phyloP scores from a whole-genome alignment of 2,329 filamentous ascomycete species.

The Fusarium pilosicola region DNA sequence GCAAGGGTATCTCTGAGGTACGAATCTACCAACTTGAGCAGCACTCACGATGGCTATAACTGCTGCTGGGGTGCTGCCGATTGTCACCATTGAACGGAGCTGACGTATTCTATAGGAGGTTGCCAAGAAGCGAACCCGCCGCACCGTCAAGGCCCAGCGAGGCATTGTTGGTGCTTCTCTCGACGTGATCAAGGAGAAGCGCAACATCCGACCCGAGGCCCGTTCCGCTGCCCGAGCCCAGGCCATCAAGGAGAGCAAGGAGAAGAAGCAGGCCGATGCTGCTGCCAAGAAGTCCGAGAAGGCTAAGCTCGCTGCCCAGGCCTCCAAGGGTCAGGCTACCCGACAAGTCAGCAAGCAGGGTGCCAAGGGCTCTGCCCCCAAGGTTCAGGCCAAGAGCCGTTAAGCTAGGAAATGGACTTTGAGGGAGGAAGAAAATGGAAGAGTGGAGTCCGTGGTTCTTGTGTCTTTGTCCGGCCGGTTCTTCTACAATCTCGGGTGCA shows the following conservation, averaged over 20 bases:
- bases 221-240: constrained; percentile 87
- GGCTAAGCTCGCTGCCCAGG: constrained; percentile 85
- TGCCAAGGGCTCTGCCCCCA: constrained; percentile 86
- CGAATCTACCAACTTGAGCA: constrained; percentile 50
- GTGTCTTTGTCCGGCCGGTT: constrained; percentile 56
- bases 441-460: constrained; percentile 55
- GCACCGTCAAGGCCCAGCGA: constrained; percentile 98
- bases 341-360: constrained; percentile 97
- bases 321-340: constrained; percentile 79
- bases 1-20: constrained; percentile 99
- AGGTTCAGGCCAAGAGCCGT: constrained; percentile 87
- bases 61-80: neutral
- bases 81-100: constrained; percentile 39
- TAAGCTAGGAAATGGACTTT: constrained; percentile 53
- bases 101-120: constrained; percentile 80
- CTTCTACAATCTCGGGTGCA: constrained; percentile 55
- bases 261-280: constrained; percentile 91
- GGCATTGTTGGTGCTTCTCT: constrained; percentile 99
- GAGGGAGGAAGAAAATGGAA: constrained; percentile 42
- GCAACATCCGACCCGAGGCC: constrained; percentile 92
- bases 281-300: constrained; percentile 99
- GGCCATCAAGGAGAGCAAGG: constrained; percentile 98
- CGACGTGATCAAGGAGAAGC: constrained; percentile 99
- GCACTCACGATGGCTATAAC: neutral
- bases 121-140: constrained; percentile 99